Base-by-base conservation (phyloP, 163 green algal genomes). In the Scenedesmus sp. region DNA sequence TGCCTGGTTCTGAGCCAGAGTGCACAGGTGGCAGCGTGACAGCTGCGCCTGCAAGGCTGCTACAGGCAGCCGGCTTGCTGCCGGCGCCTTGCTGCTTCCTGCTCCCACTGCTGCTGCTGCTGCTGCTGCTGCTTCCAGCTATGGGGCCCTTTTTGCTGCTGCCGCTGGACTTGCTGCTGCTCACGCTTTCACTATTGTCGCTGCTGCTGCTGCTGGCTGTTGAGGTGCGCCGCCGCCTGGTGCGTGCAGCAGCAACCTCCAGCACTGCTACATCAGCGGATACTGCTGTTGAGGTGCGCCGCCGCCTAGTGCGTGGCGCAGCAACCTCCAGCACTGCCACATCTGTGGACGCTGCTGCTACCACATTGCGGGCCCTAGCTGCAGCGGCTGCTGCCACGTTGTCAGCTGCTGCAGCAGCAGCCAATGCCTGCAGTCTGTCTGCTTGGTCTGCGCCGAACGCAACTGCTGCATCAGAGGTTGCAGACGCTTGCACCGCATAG, bases 321-420 rank as follows among this genome's bases (percentile, higher is more conserved):
- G 70, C 23, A 79, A 7, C 70, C 23, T 79, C 23, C 23, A 79
- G 23, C 70, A 79, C 12, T 8, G 23, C 70, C 23, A 52, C 70
- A 46, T 52, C 70, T 15, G 70, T 79, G 70, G 2, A 79, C 20
- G 70, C 70, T 79, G 70, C 70, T 79, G 70, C 70, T 8, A 79
- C 70, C 70, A 79, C 70, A 79, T 23, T 52, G 70, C 70, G 79
- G 23, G 20, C 23, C 23, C 70, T 79, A 13, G 70, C 84, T 88
- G 23, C 84, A 77, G 84, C 84, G 3, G 4, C 23, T 85, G 86
- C 86, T 90, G 86, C 66, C 60, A 67, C 66, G 73, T 4, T 55
- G 56, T 54, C 87, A 16, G 74, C 76, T 66, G 54, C 87, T 15
- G 56, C 67, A 57, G 55, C 23, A 54, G 16, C 52, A 70, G 62